Base-by-base conservation (phyloP, 805 yeast genomes). In the Suhomyces xylopsoci region DNA sequence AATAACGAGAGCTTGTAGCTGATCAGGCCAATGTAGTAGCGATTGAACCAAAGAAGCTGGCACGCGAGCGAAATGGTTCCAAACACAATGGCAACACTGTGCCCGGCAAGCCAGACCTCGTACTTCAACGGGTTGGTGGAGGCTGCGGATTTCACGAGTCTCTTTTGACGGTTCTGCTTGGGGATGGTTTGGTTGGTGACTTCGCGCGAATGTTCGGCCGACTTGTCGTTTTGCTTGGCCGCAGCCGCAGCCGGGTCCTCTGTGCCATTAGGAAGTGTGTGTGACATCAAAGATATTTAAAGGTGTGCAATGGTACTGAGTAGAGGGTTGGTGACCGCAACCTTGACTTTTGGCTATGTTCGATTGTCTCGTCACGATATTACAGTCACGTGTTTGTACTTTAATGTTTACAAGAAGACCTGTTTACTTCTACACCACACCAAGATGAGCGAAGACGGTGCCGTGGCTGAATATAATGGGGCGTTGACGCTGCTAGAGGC, bases 41-140 rank as follows among this genome's bases (percentile, higher is more conserved):
- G 58, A 58, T 75, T 71, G 7, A 73, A 62, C 64, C 76, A 67
- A 60, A 78, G 49, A 59, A 76, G 20, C 62, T 70, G 74, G 71
- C 80, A 61, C 55, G 65, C 48, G 54, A 72, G 49, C 15, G 62
- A 65, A 41, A 70, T 71, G 65, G 50, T 63, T 15, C 87, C 85
- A 58, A 78, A 80, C 0, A 60, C 65, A 15, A 84, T 40, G 1
- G 83, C 72, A 1, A 70, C 25, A 0, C 55, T 54, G 65, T 85
- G 90, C 14, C 90, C 89, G 3, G 67, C 77, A 8, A 83, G 56
- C 90, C 90, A 85, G 14, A 73, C 54, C 48, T 71, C 64, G 57
- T 78, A 77, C 60, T 78, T 77, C 47, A 78, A 54, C 20, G 81
- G 79, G 49, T 69, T 68, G 25, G 73, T 52, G 3, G 55, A 63